Evolutionary conservation across 139 green algal species (phyloP).

Genomic region (Chlorella sp.): DNA sequence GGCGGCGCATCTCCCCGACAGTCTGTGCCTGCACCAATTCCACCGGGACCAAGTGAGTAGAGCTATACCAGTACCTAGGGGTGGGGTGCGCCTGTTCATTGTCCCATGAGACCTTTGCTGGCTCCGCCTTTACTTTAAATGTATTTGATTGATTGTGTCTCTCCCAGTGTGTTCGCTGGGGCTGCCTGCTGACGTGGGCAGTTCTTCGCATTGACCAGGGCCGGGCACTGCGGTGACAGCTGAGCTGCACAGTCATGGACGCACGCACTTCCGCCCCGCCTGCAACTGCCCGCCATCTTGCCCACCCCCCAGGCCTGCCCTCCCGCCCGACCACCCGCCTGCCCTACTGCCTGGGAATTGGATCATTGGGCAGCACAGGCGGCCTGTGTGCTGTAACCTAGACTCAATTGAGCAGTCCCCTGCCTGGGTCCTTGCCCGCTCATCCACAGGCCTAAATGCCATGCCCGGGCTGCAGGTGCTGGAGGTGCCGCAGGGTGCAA

Average conservation of each 20-base stretch:
- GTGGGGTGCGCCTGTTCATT: no score
- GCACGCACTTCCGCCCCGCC: no score
- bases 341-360: not conserved
- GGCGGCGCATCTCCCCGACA: not conserved
- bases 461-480: constrained; percentile 6
- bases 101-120: no score
- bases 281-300: no score
- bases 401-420: no score
- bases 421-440: no score
- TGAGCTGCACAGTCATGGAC: not conserved
- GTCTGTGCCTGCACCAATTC: constrained; percentile 7
- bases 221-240: not conserved
- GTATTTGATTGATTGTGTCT: no score
- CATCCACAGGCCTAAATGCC: no score
- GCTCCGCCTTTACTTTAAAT: no score
- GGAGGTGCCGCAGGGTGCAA: constrained; percentile 3
- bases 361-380: no score
- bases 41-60: constrained; percentile 20
- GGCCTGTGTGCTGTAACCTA: no score
- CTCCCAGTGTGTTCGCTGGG: not conserved
- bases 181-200: not conserved
- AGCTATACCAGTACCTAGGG: not conserved
- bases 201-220: not conserved
- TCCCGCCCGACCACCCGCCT: not conserved
- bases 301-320: no score